Base-by-base conservation (phyloP, 108 stramenopile genomes). In the Mayamaea pseudoterrestris region DNA sequence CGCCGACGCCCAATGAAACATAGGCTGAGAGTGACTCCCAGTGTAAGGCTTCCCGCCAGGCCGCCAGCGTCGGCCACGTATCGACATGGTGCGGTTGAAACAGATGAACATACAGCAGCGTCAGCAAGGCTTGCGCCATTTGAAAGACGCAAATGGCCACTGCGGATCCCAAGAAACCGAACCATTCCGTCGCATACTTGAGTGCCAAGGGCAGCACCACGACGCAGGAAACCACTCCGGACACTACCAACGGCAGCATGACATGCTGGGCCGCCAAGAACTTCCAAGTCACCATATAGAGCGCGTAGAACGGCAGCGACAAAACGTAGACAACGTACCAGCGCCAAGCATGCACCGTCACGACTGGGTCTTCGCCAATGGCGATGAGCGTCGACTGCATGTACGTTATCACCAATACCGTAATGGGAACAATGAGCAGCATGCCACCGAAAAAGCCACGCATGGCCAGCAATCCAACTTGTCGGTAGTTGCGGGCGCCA, bases 201-300 rank as follows among this genome's bases (percentile, higher is more conserved):
- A 75, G 27, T 22, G 53, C 21, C 27, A 66, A 2, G 7, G 73
- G 73, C 36, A 69, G 32, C 3, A 75, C 45, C 0, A 66, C 25
- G 5, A 45, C 9, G 0, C 25, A 43, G 0, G 50, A 48, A 2
- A 66, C 9, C 3, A 47, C n/a, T 1, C 25, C 40, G 13, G 52
- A 60, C 5, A 53, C 30, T 1, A 75, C 55, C 25, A 63, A 26
- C 20, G 73, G 73, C 37, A 27, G 44, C 57, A 75, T 48, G 16
- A 69, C 53, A 21, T 50, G 23, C 37, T 75, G 73, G 0, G 65
- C 55, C 39, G 68, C 56, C 12, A 75, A 44, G 35, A 75, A 75
- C 43, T 63, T 68, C 66, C 68, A 69, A 9, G 46, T 47, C 16
- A 54, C 40, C n/a, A 40, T 47, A 45, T 50, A 75, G 14, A 70